Conservation (phyloP, 805 yeast species). For the Wickerhamiella occidentalis region DNA sequence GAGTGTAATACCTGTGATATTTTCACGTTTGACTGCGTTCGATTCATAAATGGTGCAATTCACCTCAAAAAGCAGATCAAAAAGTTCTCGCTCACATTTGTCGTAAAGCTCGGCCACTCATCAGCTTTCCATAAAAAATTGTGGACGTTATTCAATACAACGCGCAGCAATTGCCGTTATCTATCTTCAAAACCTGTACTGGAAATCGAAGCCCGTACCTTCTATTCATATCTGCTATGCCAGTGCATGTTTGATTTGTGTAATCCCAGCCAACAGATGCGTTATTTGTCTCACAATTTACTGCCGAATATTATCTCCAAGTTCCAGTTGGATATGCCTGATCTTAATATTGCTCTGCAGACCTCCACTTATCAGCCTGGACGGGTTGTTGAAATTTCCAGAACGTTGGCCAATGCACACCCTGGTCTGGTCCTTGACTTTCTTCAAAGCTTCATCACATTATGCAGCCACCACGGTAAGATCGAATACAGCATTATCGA, state of each 20-base stretch:
- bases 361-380: neutral
- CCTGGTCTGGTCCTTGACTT: constrained; percentile 2
- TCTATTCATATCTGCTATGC: neutral
- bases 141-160: neutral
- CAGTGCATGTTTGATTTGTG: constrained; percentile 5
- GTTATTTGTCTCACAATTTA: neutral
- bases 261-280: neutral
- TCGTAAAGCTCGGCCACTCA: neutral
- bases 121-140: constrained; percentile 1
- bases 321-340: neutral
- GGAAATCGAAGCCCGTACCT: neutral
- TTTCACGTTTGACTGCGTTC: neutral
- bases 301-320: neutral
- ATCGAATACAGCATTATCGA: neutral
- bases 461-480: neutral
- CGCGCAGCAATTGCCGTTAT: neutral
- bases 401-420: neutral
- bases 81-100: neutral
- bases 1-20: neutral
- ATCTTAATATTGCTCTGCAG: neutral
- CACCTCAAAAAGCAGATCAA: neutral
- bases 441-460: neutral
- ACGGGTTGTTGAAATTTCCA: neutral
- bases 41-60: constrained; percentile 4
- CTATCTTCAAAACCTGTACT: neutral